Conservation (phyloP, 2,329 filamentous ascomycete genomes). For the Balansia obtecta region DNA sequence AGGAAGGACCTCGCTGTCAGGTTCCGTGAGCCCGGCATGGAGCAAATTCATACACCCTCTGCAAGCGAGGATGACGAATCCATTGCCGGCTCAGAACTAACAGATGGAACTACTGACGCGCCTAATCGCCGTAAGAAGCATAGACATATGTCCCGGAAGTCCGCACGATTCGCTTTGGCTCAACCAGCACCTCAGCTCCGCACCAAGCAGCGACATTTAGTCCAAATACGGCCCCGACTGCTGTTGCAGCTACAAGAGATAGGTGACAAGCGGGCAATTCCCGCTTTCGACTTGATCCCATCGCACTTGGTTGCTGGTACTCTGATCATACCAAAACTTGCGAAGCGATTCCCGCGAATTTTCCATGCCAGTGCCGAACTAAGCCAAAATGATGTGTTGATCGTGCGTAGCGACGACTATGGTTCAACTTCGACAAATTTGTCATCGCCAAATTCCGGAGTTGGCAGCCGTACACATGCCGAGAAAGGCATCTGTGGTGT, state of each 20-base stretch:
- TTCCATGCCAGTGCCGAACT: slow-evolving; percentile 52
- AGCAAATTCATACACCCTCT: slow-evolving; percentile 12
- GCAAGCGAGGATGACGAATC: slow-evolving; percentile 39
- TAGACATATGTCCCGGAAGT: slow-evolving; percentile 37
- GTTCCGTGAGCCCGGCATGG: slow-evolving; percentile 27
- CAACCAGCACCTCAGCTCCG: slow-evolving; percentile 50
- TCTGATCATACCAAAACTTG: slow-evolving; percentile 44
- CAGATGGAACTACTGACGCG: slow-evolving; percentile 32
- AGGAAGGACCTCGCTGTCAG: slow-evolving; percentile 32
- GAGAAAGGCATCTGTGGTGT: slow-evolving; percentile 50
- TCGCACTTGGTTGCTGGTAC: slow-evolving; percentile 45
- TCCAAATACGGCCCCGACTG: slow-evolving; percentile 55
- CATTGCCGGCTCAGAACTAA: slow-evolving; percentile 28
- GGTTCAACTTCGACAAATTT: slow-evolving; percentile 15
- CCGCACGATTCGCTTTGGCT: slow-evolving; percentile 54
- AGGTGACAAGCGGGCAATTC: slow-evolving; percentile 48
- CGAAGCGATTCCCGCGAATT: slow-evolving; percentile 49
- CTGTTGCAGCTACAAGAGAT: slow-evolving; percentile 61
- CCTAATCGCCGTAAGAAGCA: slow-evolving; percentile 25
- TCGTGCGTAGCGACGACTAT: slow-evolving; percentile 62
- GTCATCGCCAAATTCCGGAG: slow-evolving; percentile 21
- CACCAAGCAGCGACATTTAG: slow-evolving; percentile 50
- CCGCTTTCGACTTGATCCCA: slow-evolving; percentile 62
- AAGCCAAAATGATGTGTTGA: slow-evolving; percentile 55
- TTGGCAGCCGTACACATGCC: slow-evolving; percentile 33